phyloP scores from a whole-genome alignment of 345 rosid species.

The rapeseed (Brassica napus) region DNA sequence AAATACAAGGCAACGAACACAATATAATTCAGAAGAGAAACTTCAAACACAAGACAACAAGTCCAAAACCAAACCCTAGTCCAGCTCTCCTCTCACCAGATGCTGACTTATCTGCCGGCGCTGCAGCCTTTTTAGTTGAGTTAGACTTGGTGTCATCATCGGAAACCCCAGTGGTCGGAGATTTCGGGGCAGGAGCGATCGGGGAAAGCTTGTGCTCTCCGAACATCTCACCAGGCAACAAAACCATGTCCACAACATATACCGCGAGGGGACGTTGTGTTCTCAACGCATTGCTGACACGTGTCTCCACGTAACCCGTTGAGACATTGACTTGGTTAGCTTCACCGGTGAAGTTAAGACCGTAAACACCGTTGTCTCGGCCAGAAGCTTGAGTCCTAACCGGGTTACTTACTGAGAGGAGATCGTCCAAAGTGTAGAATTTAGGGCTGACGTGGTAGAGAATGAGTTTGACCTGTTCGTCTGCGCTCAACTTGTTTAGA shows the following conservation, averaged over 20 bases:
- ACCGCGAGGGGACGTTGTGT: conserved; percentile 60
- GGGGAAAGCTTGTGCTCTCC: conserved; percentile 49
- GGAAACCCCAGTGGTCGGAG: conserved; percentile 20
- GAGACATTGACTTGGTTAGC: conserved; percentile 81
- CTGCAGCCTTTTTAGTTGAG: conserved; percentile 42
- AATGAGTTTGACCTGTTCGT: conserved; percentile 65
- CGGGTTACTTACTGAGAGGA: conserved; percentile 72
- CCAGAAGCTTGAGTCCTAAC: conserved; percentile 71
- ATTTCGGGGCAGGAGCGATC: conserved; percentile 45
- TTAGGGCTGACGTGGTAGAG: conserved; percentile 63
- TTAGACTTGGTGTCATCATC: background rate
- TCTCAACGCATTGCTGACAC: conserved; percentile 55
- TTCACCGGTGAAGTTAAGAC: conserved; percentile 67
- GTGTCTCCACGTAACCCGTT: conserved; percentile 63
- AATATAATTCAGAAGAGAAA: conserved; percentile 39
- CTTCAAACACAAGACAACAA: conserved; percentile 55
- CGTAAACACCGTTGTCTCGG: conserved; percentile 48
- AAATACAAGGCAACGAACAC: background rate
- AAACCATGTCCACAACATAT: conserved; percentile 77
- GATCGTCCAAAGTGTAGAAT: conserved; percentile 52
- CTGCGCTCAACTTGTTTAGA: conserved; percentile 49
- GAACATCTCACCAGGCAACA: conserved; percentile 65
- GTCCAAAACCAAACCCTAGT: conserved; percentile 53
- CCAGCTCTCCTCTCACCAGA: conserved; percentile 43
- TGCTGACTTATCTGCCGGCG: conserved; percentile 35